A percentile compares a stretch with the other conserved stretches of the same genome.
These are phyloP conservation scores for Mortierella sp. DNA, from an alignment of 371 early-diverging fungal species.

Conservation along the genomic window DNA sequence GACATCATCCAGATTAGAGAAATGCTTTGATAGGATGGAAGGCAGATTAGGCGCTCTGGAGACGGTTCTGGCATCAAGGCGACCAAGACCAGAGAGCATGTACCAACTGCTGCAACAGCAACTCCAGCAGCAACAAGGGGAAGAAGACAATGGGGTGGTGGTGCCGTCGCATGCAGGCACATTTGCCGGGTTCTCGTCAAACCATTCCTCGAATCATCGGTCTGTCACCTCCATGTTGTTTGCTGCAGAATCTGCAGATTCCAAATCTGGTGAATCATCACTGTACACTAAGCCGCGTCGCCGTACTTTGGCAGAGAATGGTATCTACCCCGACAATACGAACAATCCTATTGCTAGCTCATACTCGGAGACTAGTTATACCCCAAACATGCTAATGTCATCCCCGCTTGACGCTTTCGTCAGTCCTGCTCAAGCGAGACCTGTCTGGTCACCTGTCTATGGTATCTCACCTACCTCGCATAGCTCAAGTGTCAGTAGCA, in stretches of 20 bases:
- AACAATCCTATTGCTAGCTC: background rate
- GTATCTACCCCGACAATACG: conserved; percentile 3
- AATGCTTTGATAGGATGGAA: conserved; percentile 55
- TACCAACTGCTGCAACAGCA: conserved; percentile 52
- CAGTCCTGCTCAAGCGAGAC: conserved; percentile 18
- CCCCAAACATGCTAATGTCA: conserved; percentile 1
- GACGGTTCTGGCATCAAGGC: conserved; percentile 43
- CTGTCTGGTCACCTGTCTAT: conserved; percentile 28
- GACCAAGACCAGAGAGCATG: conserved; percentile 55
- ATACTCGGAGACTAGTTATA: background rate
- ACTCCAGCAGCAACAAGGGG: conserved; percentile 41
- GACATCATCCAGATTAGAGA: conserved; percentile 44
- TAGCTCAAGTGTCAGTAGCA: conserved; percentile 7
- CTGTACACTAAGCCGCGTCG: conserved; percentile 26
- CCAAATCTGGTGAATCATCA: conserved; percentile 3
- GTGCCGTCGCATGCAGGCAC: conserved; percentile 27
- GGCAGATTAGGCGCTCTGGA: conserved; percentile 49
- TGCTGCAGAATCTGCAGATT: conserved; percentile 7
- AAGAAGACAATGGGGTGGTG: conserved; percentile 26
- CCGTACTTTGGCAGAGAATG: conserved; percentile 32
- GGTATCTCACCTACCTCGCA: conserved; percentile 9
- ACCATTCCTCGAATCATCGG: conserved; percentile 22
- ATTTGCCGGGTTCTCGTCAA: conserved; percentile 37
- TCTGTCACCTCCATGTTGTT: conserved; percentile 38
- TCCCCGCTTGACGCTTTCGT: conserved; percentile 34